Conservation (phyloP, 1,284 basidiomycete genomes). For the Abortiporus biennis region DNA sequence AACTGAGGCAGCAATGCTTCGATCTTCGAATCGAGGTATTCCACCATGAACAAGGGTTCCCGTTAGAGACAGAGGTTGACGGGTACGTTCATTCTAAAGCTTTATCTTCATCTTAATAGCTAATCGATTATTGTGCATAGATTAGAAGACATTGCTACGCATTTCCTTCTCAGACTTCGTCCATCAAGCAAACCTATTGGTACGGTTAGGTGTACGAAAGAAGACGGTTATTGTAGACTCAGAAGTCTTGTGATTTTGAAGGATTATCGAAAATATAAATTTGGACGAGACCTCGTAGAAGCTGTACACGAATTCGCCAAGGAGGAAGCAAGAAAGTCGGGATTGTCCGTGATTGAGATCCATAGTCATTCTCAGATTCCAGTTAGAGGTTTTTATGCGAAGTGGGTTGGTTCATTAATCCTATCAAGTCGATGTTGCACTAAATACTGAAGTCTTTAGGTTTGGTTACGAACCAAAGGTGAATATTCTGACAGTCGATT, state of each 20-base stretch:
- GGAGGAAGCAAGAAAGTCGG: slow-evolving; percentile 27
- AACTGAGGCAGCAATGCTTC: slow-evolving; percentile 49
- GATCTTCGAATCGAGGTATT: slow-evolving; percentile 65
- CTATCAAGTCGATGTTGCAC: too few species aligned
- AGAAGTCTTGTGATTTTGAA: slow-evolving; percentile 62
- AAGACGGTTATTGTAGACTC: slow-evolving; percentile 57
- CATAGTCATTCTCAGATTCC: slow-evolving; percentile 64
- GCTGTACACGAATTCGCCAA: slow-evolving; percentile 53
- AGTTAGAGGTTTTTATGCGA: slow-evolving; percentile 66
- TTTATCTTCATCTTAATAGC: slow-evolving; percentile 5
- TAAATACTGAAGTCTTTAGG: too few species aligned
- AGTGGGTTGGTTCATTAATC: slow-evolving; percentile 45
- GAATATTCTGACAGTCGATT: too few species aligned
- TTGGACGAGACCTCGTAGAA: slow-evolving; percentile 59
- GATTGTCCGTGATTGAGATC: slow-evolving; percentile 27
- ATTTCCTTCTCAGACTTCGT: slow-evolving; percentile 62
- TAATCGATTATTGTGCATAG: too few species aligned
- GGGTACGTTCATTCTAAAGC: slow-evolving; percentile 37
- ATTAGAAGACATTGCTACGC: slow-evolving; percentile 53
- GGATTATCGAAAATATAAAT: slow-evolving; percentile 53
- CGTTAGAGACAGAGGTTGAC: slow-evolving; percentile 66
- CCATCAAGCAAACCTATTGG: slow-evolving; percentile 57
- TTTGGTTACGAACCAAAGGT: slow-evolving; percentile 68
- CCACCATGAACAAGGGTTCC: slow-evolving; percentile 62
- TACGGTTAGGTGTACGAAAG: slow-evolving; percentile 48